Conservation (phyloP, 805 yeast genomes). For the Kuraishia cidri region DNA sequence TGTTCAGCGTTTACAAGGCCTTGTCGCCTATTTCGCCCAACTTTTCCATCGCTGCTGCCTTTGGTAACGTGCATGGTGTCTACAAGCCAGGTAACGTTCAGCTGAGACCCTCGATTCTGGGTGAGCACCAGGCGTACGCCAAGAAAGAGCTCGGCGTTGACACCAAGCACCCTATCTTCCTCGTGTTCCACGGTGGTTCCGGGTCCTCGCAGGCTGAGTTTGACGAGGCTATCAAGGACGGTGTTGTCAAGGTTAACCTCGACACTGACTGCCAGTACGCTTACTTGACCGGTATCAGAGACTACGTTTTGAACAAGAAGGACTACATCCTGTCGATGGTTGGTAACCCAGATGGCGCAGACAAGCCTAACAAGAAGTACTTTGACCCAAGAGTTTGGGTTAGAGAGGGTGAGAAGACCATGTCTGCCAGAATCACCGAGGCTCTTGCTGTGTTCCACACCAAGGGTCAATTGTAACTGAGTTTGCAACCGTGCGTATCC, state of each 20-base stretch:
- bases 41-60: conserved; percentile 99
- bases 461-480: conserved; percentile 40
- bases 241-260: conserved; percentile 98
- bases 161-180: conserved; percentile 69
- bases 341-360: conserved; percentile 99
- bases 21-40: conserved; percentile 87
- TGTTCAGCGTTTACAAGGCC: conserved; percentile 84
- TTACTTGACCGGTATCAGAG: conserved; percentile 94
- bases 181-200: conserved; percentile 99
- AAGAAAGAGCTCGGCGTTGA: conserved; percentile 49
- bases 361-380: conserved; percentile 99
- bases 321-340: conserved; percentile 84
- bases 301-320: conserved; percentile 92
- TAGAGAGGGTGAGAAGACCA: conserved; percentile 99
- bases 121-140: conserved; percentile 92
- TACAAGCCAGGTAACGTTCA: conserved; percentile 98
- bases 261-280: conserved; percentile 99
- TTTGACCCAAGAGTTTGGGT: conserved; percentile 99
- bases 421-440: conserved; percentile 76
- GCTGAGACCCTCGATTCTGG: conserved; percentile 86
- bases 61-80: conserved; percentile 99
- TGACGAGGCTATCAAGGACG: conserved; percentile 81
- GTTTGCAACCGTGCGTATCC: background rate
- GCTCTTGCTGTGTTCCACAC: conserved; percentile 87
- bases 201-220: conserved; percentile 93